A percentile compares a stretch with the other conserved stretches of the same genome.
These are phyloP conservation scores for Cornus kousa DNA, from an alignment of 148 eudicot species.

Conservation along the genomic window DNA sequence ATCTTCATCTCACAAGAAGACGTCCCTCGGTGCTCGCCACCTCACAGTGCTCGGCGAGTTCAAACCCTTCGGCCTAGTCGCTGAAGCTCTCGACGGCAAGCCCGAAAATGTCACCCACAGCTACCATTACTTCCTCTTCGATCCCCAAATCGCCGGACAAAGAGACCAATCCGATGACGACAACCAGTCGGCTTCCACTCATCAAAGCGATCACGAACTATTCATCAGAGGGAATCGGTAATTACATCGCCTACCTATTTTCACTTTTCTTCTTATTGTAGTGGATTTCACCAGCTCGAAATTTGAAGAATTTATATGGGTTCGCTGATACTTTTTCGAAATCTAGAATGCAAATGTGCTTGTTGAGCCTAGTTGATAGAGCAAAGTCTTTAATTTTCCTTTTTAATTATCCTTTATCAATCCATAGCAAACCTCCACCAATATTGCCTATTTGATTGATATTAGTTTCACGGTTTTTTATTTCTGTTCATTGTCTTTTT, in stretches of 20 bases:
- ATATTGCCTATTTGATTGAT: no score
- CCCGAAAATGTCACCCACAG: conserved; percentile 43
- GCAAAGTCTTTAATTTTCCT: background rate
- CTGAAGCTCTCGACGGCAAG: conserved; percentile 82
- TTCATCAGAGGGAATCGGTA: conserved; percentile 83
- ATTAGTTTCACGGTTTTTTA: background rate
- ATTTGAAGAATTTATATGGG: no score
- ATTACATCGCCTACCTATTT: background rate
- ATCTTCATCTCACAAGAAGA: conserved; percentile 16
- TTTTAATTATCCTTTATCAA: background rate
- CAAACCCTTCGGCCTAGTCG: conserved; percentile 84
- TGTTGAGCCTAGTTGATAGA: background rate
- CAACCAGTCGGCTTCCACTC: conserved; percentile 29
- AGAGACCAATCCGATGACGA: conserved; percentile 32
- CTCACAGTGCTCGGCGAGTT: conserved; percentile 81
- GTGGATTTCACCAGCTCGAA: no score
- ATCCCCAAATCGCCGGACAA: conserved; percentile 50
- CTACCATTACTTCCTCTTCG: conserved; percentile 70
- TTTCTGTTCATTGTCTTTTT: background rate
- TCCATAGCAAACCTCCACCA: background rate
- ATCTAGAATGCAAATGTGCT: background rate
- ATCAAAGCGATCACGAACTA: conserved; percentile 72
- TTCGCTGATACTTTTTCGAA: no score
- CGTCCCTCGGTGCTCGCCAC: conserved; percentile 58
- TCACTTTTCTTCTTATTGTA: background rate